These are phyloP conservation scores for Salvia hispanica DNA, from an alignment of 257 asterid species.

Conservation along the genomic window DNA sequence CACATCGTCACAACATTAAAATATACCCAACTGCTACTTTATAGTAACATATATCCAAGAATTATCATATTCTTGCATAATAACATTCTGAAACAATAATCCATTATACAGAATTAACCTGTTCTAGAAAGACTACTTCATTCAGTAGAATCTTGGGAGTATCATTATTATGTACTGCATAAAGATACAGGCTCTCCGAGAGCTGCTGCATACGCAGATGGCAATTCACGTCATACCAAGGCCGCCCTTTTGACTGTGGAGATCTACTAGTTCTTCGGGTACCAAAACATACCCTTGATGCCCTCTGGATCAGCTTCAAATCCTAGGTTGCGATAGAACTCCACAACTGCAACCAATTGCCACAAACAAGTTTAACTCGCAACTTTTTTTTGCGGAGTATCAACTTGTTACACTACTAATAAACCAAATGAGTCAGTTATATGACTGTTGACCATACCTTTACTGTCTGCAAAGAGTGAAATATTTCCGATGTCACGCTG, in stretches of 20 bases:
- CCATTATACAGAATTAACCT: neutral
- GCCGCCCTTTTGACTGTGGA: neutral
- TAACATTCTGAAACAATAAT: neutral
- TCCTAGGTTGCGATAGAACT: slow-evolving; percentile 80
- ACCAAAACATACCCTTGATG: slow-evolving; percentile 99
- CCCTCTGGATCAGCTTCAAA: slow-evolving; percentile 96
- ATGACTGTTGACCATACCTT: slow-evolving; percentile 51
- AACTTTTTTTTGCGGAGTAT: neutral
- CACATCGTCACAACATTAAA: neutral
- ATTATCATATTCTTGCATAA: neutral
- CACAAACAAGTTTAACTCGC: slow-evolving; percentile 18
- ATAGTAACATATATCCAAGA: neutral
- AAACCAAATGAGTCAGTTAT: neutral
- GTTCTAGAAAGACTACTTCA: neutral
- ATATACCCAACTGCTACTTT: neutral
- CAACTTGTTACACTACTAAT: neutral
- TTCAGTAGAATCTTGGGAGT: neutral
- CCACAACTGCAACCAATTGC: slow-evolving; percentile 70
- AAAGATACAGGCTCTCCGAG: slow-evolving; percentile 20
- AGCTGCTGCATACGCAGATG: neutral
- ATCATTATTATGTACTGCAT: neutral
- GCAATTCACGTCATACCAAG: slow-evolving; percentile 17
- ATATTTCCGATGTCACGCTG: slow-evolving; percentile 93
- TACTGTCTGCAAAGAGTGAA: slow-evolving; percentile 88
- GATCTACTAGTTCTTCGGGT: slow-evolving; percentile 63